Evolutionary conservation across 331 rosid species (phyloP), one percentile per base, ranked within the genome.

Genomic region (Telfairia occidentalis): DNA sequence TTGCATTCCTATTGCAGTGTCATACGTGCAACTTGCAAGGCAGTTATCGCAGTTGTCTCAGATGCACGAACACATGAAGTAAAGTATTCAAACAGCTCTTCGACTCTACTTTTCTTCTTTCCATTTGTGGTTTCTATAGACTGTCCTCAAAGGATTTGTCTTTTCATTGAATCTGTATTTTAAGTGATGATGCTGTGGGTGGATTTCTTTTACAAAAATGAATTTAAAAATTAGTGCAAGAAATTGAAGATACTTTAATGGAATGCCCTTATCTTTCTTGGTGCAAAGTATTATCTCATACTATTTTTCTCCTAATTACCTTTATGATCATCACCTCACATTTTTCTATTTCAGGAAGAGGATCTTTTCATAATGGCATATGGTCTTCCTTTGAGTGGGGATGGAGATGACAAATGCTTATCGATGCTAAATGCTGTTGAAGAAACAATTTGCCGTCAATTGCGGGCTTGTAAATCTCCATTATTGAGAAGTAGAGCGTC

Each of bases 21-120:
- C 81, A 79, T 85, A 37, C 92, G 89, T 72, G 97, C 88, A 82
- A 90, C 98, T 80, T 94, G 96, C 88, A 89, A 91, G 81, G 86
- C 90, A 16, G 87, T 88, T 77, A 85, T 91, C 76, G 89, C 89
- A 5, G 96, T 82, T 80, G 98, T 91, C 77, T 87, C 96, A 0
- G 88, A 94, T 78, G 85, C 98, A 53, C 96, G 98, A 13, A 91
- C 98, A 81, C 97, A 94, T 87, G 98, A 94, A 94, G 98, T 94
- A 94, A 88, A 80, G 96, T 91, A 94, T 79, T 94, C 86, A 90
- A 84, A 79, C 89, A 74, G 76, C 80, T 80, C 89, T 75, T 79
- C 46, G 55, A 15, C 72, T 49, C 69, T 32, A 26, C 43, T 60
- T 60, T 19, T 76, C 30, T 59, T 61, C 43, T 12, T 18, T 53